Evolutionary conservation across 2,329 filamentous ascomycete species (phyloP).

Genomic region (Stemphylium vesicarium): DNA sequence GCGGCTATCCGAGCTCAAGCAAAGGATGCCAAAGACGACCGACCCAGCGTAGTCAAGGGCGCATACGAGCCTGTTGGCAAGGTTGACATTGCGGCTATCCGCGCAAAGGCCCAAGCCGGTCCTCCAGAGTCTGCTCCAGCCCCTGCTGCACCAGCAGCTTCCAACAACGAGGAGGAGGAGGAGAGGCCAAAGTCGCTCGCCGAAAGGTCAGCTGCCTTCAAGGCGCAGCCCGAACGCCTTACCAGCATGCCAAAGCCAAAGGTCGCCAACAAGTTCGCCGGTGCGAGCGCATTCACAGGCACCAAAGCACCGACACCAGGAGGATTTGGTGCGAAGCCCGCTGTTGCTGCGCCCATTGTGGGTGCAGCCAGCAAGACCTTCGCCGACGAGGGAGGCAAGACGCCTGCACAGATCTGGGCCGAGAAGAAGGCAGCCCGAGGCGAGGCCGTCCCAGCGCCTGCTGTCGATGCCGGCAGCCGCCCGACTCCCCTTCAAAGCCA

Average conservation of each 20-base stretch:
- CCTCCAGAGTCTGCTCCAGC: slow-evolving; percentile 27
- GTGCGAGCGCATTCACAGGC: slow-evolving; percentile 74
- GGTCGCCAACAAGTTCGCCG: slow-evolving; percentile 86
- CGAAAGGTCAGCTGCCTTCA: slow-evolving; percentile 79
- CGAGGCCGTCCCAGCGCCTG: slow-evolving; percentile 57
- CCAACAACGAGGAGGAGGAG: slow-evolving; percentile 56
- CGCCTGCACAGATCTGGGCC: slow-evolving; percentile 94
- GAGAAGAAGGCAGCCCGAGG: slow-evolving; percentile 91
- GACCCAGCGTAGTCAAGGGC: slow-evolving; percentile 85
- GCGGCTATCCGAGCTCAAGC: slow-evolving; percentile 81
- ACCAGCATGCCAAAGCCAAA: slow-evolving; percentile 93
- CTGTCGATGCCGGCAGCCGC: slow-evolving; percentile 27
- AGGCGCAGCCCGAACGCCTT: slow-evolving; percentile 73
- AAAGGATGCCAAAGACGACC: slow-evolving; percentile 71
- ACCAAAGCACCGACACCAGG: slow-evolving; percentile 87
- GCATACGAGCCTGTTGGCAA: slow-evolving; percentile 95
- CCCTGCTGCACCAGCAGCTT: slow-evolving; percentile 53
- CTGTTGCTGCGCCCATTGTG: slow-evolving; percentile 67
- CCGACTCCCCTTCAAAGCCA: slow-evolving; percentile 59
- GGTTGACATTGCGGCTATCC: slow-evolving; percentile 94
- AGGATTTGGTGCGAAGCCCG: slow-evolving; percentile 67
- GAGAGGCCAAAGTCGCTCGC: slow-evolving; percentile 66
- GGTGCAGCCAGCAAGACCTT: slow-evolving; percentile 89
- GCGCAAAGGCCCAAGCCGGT: slow-evolving; percentile 72
- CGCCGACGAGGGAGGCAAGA: slow-evolving; percentile 93